Base-by-base conservation (phyloP, 208 protist species). In the Vickermania ingenoplastis region DNA sequence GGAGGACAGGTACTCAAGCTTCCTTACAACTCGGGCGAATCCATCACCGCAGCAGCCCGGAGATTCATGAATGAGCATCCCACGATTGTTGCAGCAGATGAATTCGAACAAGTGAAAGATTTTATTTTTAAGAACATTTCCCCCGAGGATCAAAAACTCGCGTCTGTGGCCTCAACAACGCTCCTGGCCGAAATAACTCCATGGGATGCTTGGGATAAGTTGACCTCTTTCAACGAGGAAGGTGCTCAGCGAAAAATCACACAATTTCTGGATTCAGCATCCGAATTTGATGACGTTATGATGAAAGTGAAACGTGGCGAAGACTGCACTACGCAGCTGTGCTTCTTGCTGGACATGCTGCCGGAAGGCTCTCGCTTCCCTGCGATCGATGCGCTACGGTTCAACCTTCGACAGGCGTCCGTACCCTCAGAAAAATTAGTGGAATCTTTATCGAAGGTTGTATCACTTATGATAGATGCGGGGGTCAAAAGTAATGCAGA, bases 91-190 rank as follows among this genome's bases (percentile, higher is more conserved):
- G 63, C 73, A 7, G 75, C 93, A 64, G 63, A 89, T 26, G 88
- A 90, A 31, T 65, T 96, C 24, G 93, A 98, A 28, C 70, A 97
- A 49, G 91, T 98, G 27, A 79, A 91, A 25, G 75, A 92, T 41
- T 98, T 98, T 64, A 88, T 98, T 11, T 60, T 92, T 28, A 53
- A 67, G 36, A 69, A 87, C 55, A 67, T 93, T 50, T 72, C 79
- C 7, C 55, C 65, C 1, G 71, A 65, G 13, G 88, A 91, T 51
- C 2, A 3, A 63, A 30, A 23, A 17, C 13, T 25, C 1, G 17
- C 26, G 13, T 54, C 41, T 31, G 60, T 67, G 31, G 54, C 31
- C 11, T 45, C 36, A 7, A n/a, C 36, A 7, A 17, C 36, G 11
- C 7, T n/a, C 7, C 17, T 17, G 36, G 36, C 17, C 17, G 36